Conservation (phyloP, 768 basidiomycete species). For the Candolleomyces efflorescens region DNA sequence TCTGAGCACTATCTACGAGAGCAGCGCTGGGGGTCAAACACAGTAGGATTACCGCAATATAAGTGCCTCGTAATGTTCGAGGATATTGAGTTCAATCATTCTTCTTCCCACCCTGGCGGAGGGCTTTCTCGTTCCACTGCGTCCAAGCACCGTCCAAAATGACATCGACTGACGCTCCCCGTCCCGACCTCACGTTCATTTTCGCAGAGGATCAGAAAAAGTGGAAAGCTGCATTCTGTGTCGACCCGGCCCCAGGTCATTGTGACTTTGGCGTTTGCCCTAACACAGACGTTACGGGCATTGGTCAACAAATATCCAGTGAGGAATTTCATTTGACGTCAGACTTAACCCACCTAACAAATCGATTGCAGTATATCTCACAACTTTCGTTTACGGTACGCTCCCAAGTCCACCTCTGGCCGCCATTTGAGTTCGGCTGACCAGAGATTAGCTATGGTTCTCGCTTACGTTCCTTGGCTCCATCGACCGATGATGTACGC, state of each 20-base stretch:
- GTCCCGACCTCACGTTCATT: neutral
- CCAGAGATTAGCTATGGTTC: neutral
- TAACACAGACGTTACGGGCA: constrained; percentile 7
- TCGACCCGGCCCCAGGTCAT: neutral
- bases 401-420: too few species aligned
- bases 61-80: too few species aligned
- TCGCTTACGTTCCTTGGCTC: constrained; percentile 3
- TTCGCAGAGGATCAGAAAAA: neutral
- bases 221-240: constrained; percentile 1
- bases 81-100: too few species aligned
- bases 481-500: constrained; percentile 4
- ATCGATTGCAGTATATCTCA: constrained; percentile 1
- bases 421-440: neutral
- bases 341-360: neutral
- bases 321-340: neutral
- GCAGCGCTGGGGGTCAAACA: too few species aligned
- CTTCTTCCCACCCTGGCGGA: too few species aligned
- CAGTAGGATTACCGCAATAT: too few species aligned
- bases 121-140: too few species aligned
- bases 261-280: constrained; percentile 3
- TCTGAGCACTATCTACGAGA: too few species aligned
- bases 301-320: constrained; percentile 7
- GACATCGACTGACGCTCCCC: too few species aligned
- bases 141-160: too few species aligned
- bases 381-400: constrained; percentile 5